A percentile compares a stretch with the other conserved stretches of the same genome.
Evolutionary conservation across 139 green algal species (phyloP).

Genomic region (Micractinium sp.): DNA sequence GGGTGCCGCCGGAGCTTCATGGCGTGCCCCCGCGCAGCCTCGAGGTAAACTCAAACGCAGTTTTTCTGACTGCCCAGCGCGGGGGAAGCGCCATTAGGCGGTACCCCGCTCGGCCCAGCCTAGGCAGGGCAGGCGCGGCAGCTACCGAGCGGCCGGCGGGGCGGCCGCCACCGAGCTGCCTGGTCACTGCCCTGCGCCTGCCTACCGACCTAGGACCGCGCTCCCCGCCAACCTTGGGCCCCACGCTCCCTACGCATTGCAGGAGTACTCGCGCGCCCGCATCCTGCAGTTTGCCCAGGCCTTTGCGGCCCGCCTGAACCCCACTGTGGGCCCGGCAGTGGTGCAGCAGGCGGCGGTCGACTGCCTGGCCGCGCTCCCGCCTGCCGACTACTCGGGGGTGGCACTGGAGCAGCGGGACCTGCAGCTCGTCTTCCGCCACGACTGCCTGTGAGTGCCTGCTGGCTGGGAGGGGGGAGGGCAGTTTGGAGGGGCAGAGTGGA

Average conservation of each 20-base stretch:
- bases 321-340: conserved; percentile 47
- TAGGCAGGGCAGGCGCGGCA: background rate
- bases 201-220: too few relatives aligned
- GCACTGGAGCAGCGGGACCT: conserved; percentile 73
- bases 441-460: conserved; percentile 81
- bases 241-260: conserved; percentile 11
- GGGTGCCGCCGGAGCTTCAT: conserved; percentile 47
- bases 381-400: conserved; percentile 63
- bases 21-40: conserved; percentile 25
- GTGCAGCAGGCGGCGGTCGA: conserved; percentile 64
- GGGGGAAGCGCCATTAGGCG: background rate
- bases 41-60: conserved; percentile 35
- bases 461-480: background rate
- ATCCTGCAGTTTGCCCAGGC: conserved; percentile 67
- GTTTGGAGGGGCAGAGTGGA: too few relatives aligned
- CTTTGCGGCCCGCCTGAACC: conserved; percentile 53
- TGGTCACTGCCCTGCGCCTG: background rate
- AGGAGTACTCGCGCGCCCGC: conserved; percentile 73
- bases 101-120: background rate
- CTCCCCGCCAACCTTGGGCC: too few relatives aligned
- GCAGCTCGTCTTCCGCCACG: conserved; percentile 91
- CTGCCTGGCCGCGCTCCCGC: conserved; percentile 62
- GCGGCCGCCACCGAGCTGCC: background rate
- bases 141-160: background rate
- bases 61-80: background rate